Conservation (phyloP, 2,329 filamentous ascomycete species). For the Tetracladium maxilliforme region DNA sequence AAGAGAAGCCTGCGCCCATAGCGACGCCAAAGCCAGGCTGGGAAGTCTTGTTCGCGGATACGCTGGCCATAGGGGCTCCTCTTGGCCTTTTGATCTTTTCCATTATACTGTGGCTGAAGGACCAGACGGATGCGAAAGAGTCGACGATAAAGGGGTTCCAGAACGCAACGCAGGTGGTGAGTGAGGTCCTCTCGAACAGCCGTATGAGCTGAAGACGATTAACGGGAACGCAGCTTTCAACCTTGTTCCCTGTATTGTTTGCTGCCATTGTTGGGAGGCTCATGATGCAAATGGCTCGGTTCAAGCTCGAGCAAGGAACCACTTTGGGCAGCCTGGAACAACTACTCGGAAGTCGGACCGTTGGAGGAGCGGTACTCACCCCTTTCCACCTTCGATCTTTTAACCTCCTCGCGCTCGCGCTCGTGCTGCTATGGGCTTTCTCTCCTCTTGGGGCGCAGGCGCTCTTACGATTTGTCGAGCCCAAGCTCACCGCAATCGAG, state of each 20-base stretch:
- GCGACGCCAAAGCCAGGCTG: too few species aligned
- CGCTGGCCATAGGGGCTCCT: too few species aligned
- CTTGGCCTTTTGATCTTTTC: too few species aligned
- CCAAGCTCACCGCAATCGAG: constrained; percentile 5
- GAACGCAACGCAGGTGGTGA: too few species aligned
- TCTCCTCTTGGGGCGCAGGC: constrained; percentile 16
- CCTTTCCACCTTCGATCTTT: constrained; percentile 11
- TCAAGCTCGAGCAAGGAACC: constrained; percentile 12
- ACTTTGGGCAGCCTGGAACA: constrained; percentile 13
- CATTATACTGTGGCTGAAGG: too few species aligned
- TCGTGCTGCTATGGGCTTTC: constrained; percentile 14
- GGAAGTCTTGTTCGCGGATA: too few species aligned
- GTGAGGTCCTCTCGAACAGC: too few species aligned
- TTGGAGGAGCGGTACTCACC: constrained; percentile 11
- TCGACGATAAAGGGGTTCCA: too few species aligned
- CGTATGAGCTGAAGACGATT: too few species aligned
- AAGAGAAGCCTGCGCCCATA: too few species aligned
- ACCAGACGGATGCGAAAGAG: too few species aligned
- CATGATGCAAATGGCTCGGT: constrained; percentile 10
- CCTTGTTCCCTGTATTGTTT: constrained; percentile 15
- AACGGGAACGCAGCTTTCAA: too few species aligned
- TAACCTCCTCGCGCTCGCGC: constrained; percentile 10
- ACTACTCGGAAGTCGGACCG: constrained; percentile 14
- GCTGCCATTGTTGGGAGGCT: constrained; percentile 12
- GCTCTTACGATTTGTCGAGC: constrained; percentile 9